phyloP scores from a whole-genome alignment of 1,139 yeast species.

The Dujonia santamariae region DNA sequence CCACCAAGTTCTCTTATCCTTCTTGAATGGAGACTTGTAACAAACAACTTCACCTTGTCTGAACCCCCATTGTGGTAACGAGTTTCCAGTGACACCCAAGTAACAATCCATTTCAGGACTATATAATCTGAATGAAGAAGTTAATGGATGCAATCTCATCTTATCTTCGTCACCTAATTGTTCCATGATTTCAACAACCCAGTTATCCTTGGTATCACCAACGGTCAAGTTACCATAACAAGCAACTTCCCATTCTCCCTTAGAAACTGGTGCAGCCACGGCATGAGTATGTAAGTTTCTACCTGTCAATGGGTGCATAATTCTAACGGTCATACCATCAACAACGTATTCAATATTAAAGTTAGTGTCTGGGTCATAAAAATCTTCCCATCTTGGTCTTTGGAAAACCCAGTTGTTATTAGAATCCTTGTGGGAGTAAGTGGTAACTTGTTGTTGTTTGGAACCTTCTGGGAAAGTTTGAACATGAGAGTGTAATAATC shows the following conservation, averaged over 20 bases:
- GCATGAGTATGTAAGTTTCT: conserved; percentile 90
- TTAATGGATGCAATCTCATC: conserved; percentile 74
- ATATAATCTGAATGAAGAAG: conserved; percentile 78
- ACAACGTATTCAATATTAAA: conserved; percentile 55
- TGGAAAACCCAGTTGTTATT: conserved; percentile 91
- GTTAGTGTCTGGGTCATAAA: conserved; percentile 49
- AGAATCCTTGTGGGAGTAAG: conserved; percentile 87
- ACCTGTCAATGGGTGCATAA: conserved; percentile 78
- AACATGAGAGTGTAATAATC: conserved; percentile 89
- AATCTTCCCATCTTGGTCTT: conserved; percentile 60
- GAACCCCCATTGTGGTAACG: conserved; percentile 97
- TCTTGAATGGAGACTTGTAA: conserved; percentile 65
- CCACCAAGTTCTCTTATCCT: conserved; percentile 99
- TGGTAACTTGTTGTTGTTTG: conserved; percentile 92
- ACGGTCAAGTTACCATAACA: conserved; percentile 84
- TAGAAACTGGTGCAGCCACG: conserved; percentile 76
- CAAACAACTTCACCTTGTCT: conserved; percentile 97
- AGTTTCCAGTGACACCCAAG: conserved; percentile 75
- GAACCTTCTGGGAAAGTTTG: conserved; percentile 96
- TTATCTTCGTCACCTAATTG: conserved; percentile 71
- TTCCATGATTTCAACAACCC: conserved; percentile 87
- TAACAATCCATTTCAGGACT: conserved; percentile 74
- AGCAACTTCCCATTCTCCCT: conserved; percentile 77
- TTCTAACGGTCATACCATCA: conserved; percentile 75
- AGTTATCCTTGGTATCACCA: conserved; percentile 91